phyloP scores from a whole-genome alignment of 345 rosid genomes.

The Lumnitzera littorea region DNA sequence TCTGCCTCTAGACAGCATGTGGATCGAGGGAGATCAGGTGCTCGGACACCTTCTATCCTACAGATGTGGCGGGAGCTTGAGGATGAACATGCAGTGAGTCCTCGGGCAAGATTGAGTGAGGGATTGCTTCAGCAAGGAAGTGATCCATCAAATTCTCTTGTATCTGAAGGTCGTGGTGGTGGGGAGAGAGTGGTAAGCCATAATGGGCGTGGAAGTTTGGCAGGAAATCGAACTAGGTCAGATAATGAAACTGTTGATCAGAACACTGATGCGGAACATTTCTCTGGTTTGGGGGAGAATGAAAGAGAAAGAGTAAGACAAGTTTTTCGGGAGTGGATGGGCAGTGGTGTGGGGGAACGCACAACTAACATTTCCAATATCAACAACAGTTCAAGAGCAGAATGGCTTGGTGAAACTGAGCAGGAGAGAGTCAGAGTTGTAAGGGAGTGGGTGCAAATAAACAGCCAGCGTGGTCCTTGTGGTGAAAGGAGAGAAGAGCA shows the following conservation, averaged over 20 bases:
- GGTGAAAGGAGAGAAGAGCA: constrained; percentile 51
- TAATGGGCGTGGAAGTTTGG: constrained; percentile 49
- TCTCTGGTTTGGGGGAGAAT: constrained; percentile 59
- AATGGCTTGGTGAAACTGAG: constrained; percentile 86
- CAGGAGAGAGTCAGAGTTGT: constrained; percentile 87
- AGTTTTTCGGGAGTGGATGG: constrained; percentile 83
- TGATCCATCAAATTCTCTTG: constrained; percentile 29
- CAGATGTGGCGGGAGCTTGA: constrained; percentile 90
- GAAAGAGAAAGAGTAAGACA: constrained; percentile 91
- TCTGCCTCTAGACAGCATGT: constrained; percentile 40
- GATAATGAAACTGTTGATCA: constrained; percentile 46
- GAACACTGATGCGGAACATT: constrained; percentile 24
- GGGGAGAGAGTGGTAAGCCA: constrained; percentile 42
- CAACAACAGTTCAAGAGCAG: constrained; percentile 44
- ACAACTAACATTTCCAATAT: constrained; percentile 33
- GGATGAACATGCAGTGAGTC: constrained; percentile 77
- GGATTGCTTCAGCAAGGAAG: constrained; percentile 36
- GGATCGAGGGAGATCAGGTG: constrained; percentile 50
- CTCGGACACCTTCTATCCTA: constrained; percentile 66
- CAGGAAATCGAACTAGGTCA: constrained; percentile 38
- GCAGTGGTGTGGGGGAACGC: constrained; percentile 46
- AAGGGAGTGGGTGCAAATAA: constrained; percentile 85
- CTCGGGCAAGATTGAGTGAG: constrained; percentile 46
- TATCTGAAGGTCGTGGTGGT: constrained; percentile 27
- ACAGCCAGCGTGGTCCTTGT: constrained; percentile 53